A percentile compares a stretch with the other conserved stretches of the same genome.
Evolutionary conservation across 108 stramenopile species (phyloP).

Genomic region (Nannochloropsis gaditana): DNA sequence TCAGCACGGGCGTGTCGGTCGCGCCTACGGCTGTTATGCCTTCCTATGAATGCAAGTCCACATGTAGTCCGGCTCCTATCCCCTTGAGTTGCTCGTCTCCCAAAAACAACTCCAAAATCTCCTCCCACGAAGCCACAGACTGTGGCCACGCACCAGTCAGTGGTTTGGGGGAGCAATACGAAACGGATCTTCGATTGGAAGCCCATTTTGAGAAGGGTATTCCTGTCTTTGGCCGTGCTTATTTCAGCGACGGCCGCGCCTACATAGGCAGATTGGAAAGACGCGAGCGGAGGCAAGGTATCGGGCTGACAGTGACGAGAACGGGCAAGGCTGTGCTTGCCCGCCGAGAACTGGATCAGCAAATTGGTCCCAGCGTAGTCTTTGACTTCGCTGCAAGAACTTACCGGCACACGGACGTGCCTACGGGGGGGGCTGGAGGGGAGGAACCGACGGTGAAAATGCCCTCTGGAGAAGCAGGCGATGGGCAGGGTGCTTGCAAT

Average conservation of each 20-base stretch:
- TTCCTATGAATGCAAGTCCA: too few species aligned
- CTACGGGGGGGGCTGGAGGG: not conserved
- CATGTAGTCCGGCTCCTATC: too few species aligned
- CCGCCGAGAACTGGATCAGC: not conserved
- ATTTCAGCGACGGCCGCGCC: not conserved
- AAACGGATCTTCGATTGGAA: not conserved
- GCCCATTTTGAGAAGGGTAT: not conserved
- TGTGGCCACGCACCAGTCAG: too few species aligned
- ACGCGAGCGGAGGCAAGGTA: not conserved
- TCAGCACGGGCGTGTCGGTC: not conserved
- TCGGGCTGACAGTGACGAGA: not conserved
- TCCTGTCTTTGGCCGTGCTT: not conserved
- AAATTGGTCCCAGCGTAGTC: not conserved
- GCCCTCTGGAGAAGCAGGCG: not conserved
- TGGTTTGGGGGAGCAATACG: not conserved
- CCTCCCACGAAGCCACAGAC: too few species aligned
- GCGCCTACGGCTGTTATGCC: too few species aligned
- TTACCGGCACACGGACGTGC: not conserved
- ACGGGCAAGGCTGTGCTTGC: not conserved
- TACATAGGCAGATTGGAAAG: not conserved
- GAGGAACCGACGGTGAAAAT: not conserved
- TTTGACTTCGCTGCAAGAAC: not conserved
- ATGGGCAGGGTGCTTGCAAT: not conserved
- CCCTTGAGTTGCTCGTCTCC: too few species aligned
- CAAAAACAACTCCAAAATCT: too few species aligned